A percentile compares a stretch with the other conserved stretches of the same genome.
These are phyloP conservation scores for Venturia asperata DNA, from an alignment of 2,329 filamentous ascomycete species.

Conservation along the genomic window DNA sequence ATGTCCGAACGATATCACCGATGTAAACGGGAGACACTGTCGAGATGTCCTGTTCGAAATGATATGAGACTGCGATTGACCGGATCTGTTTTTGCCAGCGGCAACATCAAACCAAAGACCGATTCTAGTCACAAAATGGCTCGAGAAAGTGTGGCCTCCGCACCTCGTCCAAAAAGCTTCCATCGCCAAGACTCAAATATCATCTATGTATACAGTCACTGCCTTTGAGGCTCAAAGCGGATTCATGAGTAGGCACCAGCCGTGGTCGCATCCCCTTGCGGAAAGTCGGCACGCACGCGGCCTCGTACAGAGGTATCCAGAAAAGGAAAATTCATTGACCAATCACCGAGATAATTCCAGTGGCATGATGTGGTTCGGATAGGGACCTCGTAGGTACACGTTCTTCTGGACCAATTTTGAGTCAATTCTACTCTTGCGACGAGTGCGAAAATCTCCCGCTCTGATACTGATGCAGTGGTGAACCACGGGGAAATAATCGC, in stretches of 20 bases:
- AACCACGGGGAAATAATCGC: not conserved
- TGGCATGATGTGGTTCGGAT: not conserved
- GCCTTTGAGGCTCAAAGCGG: not conserved
- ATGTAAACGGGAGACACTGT: constrained; percentile 33
- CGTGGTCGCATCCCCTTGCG: not conserved
- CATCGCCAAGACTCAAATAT: not conserved
- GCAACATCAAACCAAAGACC: too few species aligned
- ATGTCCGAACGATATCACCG: constrained; percentile 38
- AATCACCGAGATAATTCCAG: not conserved
- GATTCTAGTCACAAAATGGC: too few species aligned
- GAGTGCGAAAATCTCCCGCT: too few species aligned
- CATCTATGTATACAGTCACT: not conserved
- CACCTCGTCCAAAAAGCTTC: too few species aligned
- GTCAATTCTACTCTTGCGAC: too few species aligned
- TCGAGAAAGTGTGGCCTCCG: too few species aligned
- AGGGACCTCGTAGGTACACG: not conserved
- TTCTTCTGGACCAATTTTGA: not conserved
- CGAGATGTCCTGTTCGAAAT: constrained; percentile 25
- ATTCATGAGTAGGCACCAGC: not conserved
- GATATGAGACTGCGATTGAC: not conserved
- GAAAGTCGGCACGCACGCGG: not conserved
- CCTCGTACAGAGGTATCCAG: not conserved
- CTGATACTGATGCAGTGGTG: too few species aligned
- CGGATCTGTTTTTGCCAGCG: too few species aligned
- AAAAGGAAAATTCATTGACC: not conserved